Evolutionary conservation across 2,329 filamentous ascomycete genomes (phyloP), one percentile per base, ranked within the genome.

Genomic region (Monosporascus sp.): DNA sequence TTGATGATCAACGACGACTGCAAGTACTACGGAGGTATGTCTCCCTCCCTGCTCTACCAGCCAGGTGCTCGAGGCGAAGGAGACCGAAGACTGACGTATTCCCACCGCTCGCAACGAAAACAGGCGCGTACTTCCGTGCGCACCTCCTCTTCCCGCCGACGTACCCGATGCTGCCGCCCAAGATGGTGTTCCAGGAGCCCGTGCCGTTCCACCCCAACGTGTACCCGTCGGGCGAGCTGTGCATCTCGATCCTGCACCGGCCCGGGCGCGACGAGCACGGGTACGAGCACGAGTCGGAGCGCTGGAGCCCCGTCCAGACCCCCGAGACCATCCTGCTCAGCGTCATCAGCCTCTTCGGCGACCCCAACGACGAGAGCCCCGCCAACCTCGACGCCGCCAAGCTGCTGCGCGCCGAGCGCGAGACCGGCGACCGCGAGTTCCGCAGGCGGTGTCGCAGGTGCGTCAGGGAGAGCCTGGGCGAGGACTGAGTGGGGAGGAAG

Each of bases 1-100:
- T 84, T 99, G 56, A 97, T 99, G 93, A 93, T 97, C 61, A 91
- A 85, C 58, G 92, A 97, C 64, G 91, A 96, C 68, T 92, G 89
- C 73, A 93, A 92, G 73, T 89, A 90, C 72, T 97, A 97, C 65
- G 92, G 92, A 65, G 92, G 92, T 93, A 74, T 54, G 83, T 73
- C 41, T 47, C 24, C 19, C 49, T 11, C 20, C 44, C 34, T 34
- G 9, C 49, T 53, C 41, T 50, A 31, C 31, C 20, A 26, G 26
- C 53, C 49, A 41, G 11, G 16, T 48, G 20, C 17, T 11, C n/a
- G 20, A 5, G 20, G 2, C 19, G 6, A 43, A 8, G 9, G 3
- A 43, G 16, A 22, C 17, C 9, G 19, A 3, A 11, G 20, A 20
- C 40, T 43, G 20, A 43, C 37, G 14, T 16, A 38, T 36, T 47